Base-by-base conservation (phyloP, 495 filamentous ascomycete genomes). In the Aspergillus conjunctus region DNA sequence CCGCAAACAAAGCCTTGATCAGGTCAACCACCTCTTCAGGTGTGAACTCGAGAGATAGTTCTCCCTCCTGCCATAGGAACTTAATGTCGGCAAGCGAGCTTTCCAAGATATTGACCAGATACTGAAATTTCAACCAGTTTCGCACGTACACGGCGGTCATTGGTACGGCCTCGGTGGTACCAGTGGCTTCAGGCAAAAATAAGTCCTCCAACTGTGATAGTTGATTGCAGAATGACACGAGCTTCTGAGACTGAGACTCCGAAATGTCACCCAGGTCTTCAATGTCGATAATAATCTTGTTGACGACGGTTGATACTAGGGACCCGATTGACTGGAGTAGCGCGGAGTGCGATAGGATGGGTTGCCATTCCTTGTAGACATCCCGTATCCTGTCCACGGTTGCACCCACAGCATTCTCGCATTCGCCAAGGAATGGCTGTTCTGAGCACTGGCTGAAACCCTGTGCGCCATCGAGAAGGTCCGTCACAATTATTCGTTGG, bases 71-170 rank as follows among this genome's bases (percentile, higher is more conserved):
- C 91, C 92, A 98, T 51, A 97, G 72, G 67, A 84, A 96, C 68
- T 86, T 86, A 63, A 99, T 93, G 63, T 99, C 93, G 54, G 85
- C 88, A 45, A 98, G 77, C 54, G 89, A 91, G 65, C 90, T 92
- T 72, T 98, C 92, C 52, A 99, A 74, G 52, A 99, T 91, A 69
- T 96, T 91, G 53, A 86, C 80, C 18, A 99, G 75, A 67, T 91
- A 97, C 66, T 94, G 89, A 66, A 99, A 91, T 56, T 91, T 88
- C 56, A 96, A 79, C 95, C 94, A 99, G 61, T 83, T 86, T 0
- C 82, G 76, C 31, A 90, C 88, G 66, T 96, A 97, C 32, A 96
- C 80, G 11, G 87, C 84, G 21, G 91, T 92, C 39, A 90, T 78
- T 10, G 88, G 87, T 4, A 90, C 62, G 15, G 67, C 65, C 43